Percentiles rank a stretch among this genome's conserved stretches.
phyloP scores from a whole-genome alignment of 768 basidiomycete species.

The Suillus subaureus region DNA sequence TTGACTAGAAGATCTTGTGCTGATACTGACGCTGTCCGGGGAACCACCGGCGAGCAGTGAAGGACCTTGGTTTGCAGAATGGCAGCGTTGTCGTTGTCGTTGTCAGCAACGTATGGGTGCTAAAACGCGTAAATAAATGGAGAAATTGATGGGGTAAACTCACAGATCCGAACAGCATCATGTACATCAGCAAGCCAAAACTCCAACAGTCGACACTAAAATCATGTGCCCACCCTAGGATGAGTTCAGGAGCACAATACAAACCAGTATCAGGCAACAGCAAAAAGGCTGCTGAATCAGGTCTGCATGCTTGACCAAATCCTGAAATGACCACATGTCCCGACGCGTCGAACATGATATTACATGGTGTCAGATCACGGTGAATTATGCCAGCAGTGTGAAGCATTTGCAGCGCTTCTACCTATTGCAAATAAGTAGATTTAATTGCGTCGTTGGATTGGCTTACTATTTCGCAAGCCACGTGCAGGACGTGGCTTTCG shows the following conservation, averaged over 20 bases:
- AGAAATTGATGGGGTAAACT: conserved; percentile 15
- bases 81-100: conserved; percentile 22
- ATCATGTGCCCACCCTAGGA: conserved; percentile 58
- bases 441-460: neutral
- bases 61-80: conserved; percentile 38
- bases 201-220: conserved; percentile 60
- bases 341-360: conserved; percentile 42
- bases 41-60: conserved; percentile 31
- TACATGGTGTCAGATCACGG: conserved; percentile 46
- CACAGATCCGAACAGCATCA: conserved; percentile 51
- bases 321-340: conserved; percentile 51
- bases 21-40: conserved; percentile 25
- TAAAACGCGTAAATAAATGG: conserved; percentile 20
- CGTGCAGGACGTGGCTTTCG: conserved; percentile 41
- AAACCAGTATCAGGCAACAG: conserved; percentile 13
- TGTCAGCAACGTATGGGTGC: conserved; percentile 42
- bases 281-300: conserved; percentile 5
- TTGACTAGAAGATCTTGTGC: conserved; percentile 47
- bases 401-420: conserved; percentile 44
- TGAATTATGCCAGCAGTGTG: conserved; percentile 52
- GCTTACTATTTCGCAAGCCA: conserved; percentile 52
- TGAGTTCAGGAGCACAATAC: conserved; percentile 54
- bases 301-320: conserved; percentile 41
- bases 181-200: conserved; percentile 54
- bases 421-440: conserved; percentile 19